phyloP scores from a whole-genome alignment of 1,284 basidiomycete genomes.

The Puccinia coronata region DNA sequence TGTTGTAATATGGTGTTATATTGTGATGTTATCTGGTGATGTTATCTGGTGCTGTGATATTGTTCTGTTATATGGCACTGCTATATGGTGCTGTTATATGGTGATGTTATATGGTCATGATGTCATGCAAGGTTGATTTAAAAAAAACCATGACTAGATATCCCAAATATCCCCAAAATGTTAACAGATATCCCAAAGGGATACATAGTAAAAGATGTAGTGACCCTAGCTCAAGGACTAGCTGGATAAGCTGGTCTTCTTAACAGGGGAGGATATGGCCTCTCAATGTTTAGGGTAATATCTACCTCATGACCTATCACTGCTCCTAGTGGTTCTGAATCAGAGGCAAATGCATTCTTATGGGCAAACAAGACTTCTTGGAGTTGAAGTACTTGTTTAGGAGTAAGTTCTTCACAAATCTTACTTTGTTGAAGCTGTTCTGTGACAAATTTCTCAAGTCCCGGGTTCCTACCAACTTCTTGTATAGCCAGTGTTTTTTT shows the following conservation, averaged over 20 bases:
- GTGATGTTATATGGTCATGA: no score
- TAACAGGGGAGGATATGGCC: not conserved
- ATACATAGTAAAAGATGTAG: no score
- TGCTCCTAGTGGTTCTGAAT: not conserved
- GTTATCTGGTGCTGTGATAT: no score
- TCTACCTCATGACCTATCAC: constrained; percentile 8
- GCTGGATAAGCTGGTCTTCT: not conserved
- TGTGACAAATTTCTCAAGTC: not conserved
- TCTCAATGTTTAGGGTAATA: not conserved
- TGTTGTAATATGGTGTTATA: no score
- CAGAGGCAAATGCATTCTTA: not conserved
- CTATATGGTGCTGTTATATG: no score
- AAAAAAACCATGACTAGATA: no score
- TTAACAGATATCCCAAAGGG: no score
- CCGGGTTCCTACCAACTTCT: not conserved
- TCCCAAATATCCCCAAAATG: no score
- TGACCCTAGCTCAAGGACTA: no score
- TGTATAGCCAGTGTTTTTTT: not conserved
- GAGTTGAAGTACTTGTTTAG: not conserved
- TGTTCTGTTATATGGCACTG: no score
- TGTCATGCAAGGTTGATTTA: no score
- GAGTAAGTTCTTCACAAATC: not conserved
- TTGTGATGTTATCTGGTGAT: no score
- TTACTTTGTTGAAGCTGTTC: not conserved
- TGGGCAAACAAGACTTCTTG: not conserved